Conservation (phyloP, 2,329 filamentous ascomycete genomes). For the Amauroascus verrucosus region DNA sequence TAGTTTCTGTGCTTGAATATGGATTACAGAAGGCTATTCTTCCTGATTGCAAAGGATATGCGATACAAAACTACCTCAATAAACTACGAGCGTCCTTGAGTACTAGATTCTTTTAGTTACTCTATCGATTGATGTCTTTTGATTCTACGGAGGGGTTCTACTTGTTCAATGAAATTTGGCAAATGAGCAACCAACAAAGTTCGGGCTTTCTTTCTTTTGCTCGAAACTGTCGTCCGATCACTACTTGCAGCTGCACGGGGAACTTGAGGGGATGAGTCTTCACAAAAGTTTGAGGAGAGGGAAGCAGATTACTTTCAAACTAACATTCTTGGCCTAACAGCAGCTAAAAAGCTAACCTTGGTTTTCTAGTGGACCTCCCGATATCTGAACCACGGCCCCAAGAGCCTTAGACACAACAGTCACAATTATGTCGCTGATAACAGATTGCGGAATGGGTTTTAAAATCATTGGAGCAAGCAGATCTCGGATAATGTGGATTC, state of each 20-base stretch:
- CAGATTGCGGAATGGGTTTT: slow-evolving; percentile 10
- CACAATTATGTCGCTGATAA: slow-evolving; percentile 11
- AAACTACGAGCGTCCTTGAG: neutral
- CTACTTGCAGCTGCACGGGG: slow-evolving; percentile 6
- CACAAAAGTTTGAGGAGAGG: neutral
- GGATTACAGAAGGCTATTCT: neutral
- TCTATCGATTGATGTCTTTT: slow-evolving; percentile 8
- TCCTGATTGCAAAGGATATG: neutral
- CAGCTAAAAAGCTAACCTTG: slow-evolving; percentile 10
- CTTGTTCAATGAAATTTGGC: slow-evolving; percentile 10
- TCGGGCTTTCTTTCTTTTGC: slow-evolving; percentile 5
- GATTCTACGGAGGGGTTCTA: slow-evolving; percentile 9
- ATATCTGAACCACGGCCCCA: slow-evolving; percentile 6
- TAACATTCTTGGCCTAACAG: slow-evolving; percentile 6
- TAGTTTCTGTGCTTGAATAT: slow-evolving; percentile 10
- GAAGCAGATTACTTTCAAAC: slow-evolving; percentile 9
- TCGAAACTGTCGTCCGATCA: slow-evolving; percentile 1
- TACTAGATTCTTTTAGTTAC: slow-evolving; percentile 7
- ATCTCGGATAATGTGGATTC: neutral
- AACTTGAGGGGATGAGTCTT: slow-evolving; percentile 8
- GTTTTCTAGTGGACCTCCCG: slow-evolving; percentile 11
- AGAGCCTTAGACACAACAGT: slow-evolving; percentile 9
- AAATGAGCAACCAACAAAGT: slow-evolving; percentile 7
- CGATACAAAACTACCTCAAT: neutral
- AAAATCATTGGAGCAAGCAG: slow-evolving; percentile 10